Evolutionary conservation across 2,329 filamentous ascomycete species (phyloP).

Genomic region (Alternaria gaisen): DNA sequence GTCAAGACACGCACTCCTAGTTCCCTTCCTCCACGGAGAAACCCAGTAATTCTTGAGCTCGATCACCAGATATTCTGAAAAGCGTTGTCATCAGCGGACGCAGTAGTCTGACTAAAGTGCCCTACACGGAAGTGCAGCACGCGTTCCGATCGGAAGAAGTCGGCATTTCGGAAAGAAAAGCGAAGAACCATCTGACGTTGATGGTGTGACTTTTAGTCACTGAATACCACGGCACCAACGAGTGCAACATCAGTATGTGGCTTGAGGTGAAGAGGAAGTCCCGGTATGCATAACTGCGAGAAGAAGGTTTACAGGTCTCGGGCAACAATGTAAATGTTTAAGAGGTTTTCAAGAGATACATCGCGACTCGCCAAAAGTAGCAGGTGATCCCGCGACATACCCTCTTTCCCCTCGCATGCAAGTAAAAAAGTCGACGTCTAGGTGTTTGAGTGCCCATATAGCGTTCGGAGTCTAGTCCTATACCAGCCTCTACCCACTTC

Average conservation of each 20-base stretch:
- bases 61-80: neutral
- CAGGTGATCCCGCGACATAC: neutral
- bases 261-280: neutral
- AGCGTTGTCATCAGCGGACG: neutral
- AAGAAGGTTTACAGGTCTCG: too few relatives aligned
- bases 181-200: neutral
- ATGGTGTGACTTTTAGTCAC: conserved; percentile 8
- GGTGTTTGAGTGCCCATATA: neutral
- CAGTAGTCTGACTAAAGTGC: neutral
- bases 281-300: too few relatives aligned
- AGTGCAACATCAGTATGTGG: neutral
- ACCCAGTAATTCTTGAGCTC: neutral
- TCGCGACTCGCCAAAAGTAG: too few relatives aligned
- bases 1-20: neutral
- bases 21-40: neutral
- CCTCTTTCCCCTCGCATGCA: neutral
- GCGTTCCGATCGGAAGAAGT: neutral
- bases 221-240: neutral
- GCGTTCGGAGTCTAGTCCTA: conserved; percentile 1
- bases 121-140: neutral
- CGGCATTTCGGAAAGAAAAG: neutral
- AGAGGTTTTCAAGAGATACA: too few relatives aligned
- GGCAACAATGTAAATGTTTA: too few relatives aligned
- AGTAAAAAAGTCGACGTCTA: too few relatives aligned
- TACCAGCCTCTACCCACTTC: neutral